phyloP scores from a whole-genome alignment of 2,329 filamentous ascomycete genomes.

The Huntiella omanensis region DNA sequence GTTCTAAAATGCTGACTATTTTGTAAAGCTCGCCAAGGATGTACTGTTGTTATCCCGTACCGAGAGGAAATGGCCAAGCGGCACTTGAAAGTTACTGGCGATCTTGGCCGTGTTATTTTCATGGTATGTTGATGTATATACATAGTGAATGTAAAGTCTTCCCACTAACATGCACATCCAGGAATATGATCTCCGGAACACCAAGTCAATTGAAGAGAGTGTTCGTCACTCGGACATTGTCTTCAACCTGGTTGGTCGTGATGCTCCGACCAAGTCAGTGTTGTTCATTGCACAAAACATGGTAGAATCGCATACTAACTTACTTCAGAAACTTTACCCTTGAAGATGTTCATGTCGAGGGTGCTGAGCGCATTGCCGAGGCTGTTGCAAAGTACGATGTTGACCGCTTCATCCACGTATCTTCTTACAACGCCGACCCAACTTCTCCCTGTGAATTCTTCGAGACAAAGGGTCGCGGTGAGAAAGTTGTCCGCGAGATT shows the following conservation, averaged over 20 bases:
- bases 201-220: constrained; percentile 84
- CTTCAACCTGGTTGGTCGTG: constrained; percentile 85
- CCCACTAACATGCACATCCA: constrained; percentile 18
- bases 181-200: constrained; percentile 94
- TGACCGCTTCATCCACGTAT: constrained; percentile 91
- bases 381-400: constrained; percentile 96
- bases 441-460: constrained; percentile 78
- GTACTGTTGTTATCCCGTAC: constrained; percentile 81
- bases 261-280: constrained; percentile 83
- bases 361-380: constrained; percentile 78
- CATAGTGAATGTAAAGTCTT: not conserved
- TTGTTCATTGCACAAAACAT: not conserved
- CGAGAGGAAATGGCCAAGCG: constrained; percentile 97
- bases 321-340: constrained; percentile 69
- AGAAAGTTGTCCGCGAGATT: constrained; percentile 67
- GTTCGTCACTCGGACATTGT: constrained; percentile 95
- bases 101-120: constrained; percentile 77
- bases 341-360: constrained; percentile 83
- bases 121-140: constrained; percentile 34
- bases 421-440: constrained; percentile 73
- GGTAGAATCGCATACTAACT: constrained; percentile 18
- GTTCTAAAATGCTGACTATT: not conserved
- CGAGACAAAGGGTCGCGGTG: constrained; percentile 70
- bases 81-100: constrained; percentile 89
- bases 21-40: constrained; percentile 64